A percentile compares a stretch with the other conserved stretches of the same genome.
Evolutionary conservation across 768 basidiomycete species (phyloP).

Genomic region (Pholiota microspora): DNA sequence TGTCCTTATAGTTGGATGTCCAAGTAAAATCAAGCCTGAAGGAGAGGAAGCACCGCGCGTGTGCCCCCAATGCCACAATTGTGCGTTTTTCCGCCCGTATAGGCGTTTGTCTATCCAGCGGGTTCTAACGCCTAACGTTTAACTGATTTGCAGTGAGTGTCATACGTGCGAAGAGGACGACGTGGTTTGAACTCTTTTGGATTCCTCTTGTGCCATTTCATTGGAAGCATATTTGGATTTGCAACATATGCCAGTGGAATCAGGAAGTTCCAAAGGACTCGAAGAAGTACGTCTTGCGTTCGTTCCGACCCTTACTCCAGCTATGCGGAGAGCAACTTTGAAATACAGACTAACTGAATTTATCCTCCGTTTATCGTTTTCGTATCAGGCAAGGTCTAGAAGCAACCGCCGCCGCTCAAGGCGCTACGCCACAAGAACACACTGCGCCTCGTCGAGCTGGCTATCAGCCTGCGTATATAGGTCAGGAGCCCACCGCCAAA

Average conservation of each 20-base stretch:
- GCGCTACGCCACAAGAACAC: slow-evolving; percentile 19
- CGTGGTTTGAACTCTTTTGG: slow-evolving; percentile 78
- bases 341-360: background rate
- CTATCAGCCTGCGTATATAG: slow-evolving; percentile 41
- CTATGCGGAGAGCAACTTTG: background rate
- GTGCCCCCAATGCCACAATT: slow-evolving; percentile 74
- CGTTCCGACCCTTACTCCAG: background rate
- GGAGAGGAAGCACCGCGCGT: slow-evolving; percentile 45
- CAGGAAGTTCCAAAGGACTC: slow-evolving; percentile 36
- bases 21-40: slow-evolving; percentile 55
- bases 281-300: slow-evolving; percentile 40
- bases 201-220: slow-evolving; percentile 68
- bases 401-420: background rate
- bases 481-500: slow-evolving; percentile 8
- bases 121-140: slow-evolving; percentile 5
- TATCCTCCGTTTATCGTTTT: background rate
- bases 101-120: background rate
- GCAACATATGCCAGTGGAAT: slow-evolving; percentile 67
- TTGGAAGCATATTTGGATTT: slow-evolving; percentile 65
- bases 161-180: slow-evolving; percentile 58
- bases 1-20: slow-evolving; percentile 57
- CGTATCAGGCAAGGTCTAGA: slow-evolving; percentile 22
- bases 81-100: slow-evolving; percentile 31
- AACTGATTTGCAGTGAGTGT: slow-evolving; percentile 45
- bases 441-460: slow-evolving; percentile 32